Percentiles rank a stretch among this genome's conserved stretches.
Evolutionary conservation across 2,329 filamentous ascomycete genomes (phyloP).

Genomic region (Pyricularia sp.): DNA sequence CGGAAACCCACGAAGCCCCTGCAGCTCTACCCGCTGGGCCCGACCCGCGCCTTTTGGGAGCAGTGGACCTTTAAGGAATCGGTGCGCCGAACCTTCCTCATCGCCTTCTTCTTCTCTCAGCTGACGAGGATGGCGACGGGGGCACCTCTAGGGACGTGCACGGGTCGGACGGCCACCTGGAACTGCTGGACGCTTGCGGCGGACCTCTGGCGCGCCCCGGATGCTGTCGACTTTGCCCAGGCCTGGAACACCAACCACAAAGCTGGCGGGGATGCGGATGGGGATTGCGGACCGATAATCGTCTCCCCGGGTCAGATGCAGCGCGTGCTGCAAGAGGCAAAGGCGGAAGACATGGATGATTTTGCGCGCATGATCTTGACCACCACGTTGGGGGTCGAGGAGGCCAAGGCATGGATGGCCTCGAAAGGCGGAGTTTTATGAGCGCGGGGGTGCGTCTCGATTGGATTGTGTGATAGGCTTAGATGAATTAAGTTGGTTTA

Average conservation of each 20-base stretch:
- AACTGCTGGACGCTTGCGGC: slow-evolving; percentile 30
- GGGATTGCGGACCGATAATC: slow-evolving; percentile 17
- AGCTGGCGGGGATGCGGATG: background rate
- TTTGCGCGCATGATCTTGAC: slow-evolving; percentile 15
- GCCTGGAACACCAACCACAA: slow-evolving; percentile 23
- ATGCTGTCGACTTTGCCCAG: slow-evolving; percentile 25
- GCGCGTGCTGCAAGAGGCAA: slow-evolving; percentile 8
- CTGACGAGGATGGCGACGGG: slow-evolving; percentile 25
- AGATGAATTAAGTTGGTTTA: no score
- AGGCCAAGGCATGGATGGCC: slow-evolving; percentile 12
- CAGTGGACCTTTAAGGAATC: slow-evolving; percentile 45
- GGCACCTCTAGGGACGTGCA: slow-evolving; percentile 15
- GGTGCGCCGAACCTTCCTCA: slow-evolving; percentile 38
- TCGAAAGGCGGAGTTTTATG: slow-evolving; percentile 2
- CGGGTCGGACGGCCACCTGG: slow-evolving; percentile 19
- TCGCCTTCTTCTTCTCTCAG: slow-evolving; percentile 35
- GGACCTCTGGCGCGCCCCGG: slow-evolving; percentile 26
- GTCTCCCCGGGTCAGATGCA: slow-evolving; percentile 16
- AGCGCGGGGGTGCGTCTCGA: background rate
- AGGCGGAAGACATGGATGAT: slow-evolving; percentile 12
- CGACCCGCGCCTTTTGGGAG: slow-evolving; percentile 35
- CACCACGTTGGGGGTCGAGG: slow-evolving; percentile 13
- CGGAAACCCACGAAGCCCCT: slow-evolving; percentile 10
- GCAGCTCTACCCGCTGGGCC: slow-evolving; percentile 25
- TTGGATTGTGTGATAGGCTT: background rate